phyloP scores from a whole-genome alignment of 139 green algal genomes.

The Mesostigma viride region DNA sequence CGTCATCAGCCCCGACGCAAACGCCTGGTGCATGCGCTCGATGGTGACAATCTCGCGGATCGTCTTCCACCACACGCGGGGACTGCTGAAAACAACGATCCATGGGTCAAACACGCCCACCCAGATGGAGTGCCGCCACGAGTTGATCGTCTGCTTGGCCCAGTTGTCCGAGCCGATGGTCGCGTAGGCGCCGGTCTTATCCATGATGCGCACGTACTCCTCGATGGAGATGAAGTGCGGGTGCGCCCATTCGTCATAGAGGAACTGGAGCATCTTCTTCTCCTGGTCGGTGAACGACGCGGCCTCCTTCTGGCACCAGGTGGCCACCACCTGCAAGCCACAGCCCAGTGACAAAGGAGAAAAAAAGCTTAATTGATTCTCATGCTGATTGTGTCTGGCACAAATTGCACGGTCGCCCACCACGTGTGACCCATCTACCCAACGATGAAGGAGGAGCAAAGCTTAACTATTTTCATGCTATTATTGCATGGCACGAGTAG shows the following conservation, averaged over 20 bases:
- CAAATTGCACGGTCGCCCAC: too few relatives aligned
- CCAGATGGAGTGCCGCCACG: conserved; percentile 87
- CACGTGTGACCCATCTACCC: too few relatives aligned
- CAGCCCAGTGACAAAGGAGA: too few relatives aligned
- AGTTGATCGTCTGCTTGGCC: conserved; percentile 67
- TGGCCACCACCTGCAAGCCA: conserved; percentile 15
- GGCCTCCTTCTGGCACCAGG: conserved; percentile 21
- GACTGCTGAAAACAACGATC: conserved; percentile 75
- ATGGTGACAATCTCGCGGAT: conserved; percentile 81
- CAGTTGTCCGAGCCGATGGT: conserved; percentile 58
- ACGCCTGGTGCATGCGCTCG: conserved; percentile 86
- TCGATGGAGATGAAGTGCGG: conserved; percentile 88
- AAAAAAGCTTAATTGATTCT: too few relatives aligned
- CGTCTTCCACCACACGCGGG: conserved; percentile 70
- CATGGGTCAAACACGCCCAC: conserved; percentile 86
- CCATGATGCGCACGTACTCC: conserved; percentile 74
- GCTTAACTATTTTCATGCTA: too few relatives aligned
- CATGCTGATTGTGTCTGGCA: too few relatives aligned
- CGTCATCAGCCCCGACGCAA: conserved; percentile 67
- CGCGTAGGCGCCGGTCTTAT: conserved; percentile 54
- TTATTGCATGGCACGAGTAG: too few relatives aligned
- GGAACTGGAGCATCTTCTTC: conserved; percentile 66
- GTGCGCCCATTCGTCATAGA: conserved; percentile 94
- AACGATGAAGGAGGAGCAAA: too few relatives aligned
- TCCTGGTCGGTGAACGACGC: conserved; percentile 56